Evolutionary conservation across 2,329 filamentous ascomycete genomes (phyloP).

Genomic region (Claviceps quebecensis): DNA sequence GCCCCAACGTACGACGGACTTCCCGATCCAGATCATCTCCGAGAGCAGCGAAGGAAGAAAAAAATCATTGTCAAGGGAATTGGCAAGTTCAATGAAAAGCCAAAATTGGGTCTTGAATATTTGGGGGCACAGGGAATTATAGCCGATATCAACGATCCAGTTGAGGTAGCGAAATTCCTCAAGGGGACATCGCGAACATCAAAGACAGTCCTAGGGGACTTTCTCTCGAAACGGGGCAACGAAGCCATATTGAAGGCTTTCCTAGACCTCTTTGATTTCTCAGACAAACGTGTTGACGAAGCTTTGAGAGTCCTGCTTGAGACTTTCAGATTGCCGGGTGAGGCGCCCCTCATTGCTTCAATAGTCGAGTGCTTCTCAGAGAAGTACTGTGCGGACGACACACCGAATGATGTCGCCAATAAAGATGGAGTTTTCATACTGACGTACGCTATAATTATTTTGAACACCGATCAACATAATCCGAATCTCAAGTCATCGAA

Average conservation of each 20-base stretch:
- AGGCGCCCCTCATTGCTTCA: conserved; percentile 82
- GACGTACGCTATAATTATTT: conserved; percentile 91
- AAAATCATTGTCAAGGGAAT: conserved; percentile 79
- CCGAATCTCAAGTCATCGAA: conserved; percentile 67
- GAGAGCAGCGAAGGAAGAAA: conserved; percentile 64
- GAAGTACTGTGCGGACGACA: conserved; percentile 60
- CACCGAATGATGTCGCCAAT: conserved; percentile 63
- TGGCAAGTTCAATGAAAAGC: conserved; percentile 87
- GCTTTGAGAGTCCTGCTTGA: conserved; percentile 77
- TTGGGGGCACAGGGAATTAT: conserved; percentile 80
- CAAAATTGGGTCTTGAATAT: conserved; percentile 77
- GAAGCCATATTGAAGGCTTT: conserved; percentile 76
- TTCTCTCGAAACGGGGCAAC: conserved; percentile 79
- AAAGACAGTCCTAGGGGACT: conserved; percentile 85
- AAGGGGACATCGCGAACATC: conserved; percentile 78
- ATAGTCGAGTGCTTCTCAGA: conserved; percentile 81
- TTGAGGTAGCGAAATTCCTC: conserved; percentile 73
- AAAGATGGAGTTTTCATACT: conserved; percentile 82
- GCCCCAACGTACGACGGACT: conserved; percentile 48
- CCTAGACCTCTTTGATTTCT: conserved; percentile 77
- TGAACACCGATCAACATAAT: conserved; percentile 95
- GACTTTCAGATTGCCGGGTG: conserved; percentile 84
- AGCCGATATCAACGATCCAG: conserved; percentile 55
- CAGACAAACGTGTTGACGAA: conserved; percentile 76
- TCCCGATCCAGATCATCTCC: conserved; percentile 50